Conservation (phyloP, 495 filamentous ascomycete genomes). For the Thermothielavioides terrestris region DNA sequence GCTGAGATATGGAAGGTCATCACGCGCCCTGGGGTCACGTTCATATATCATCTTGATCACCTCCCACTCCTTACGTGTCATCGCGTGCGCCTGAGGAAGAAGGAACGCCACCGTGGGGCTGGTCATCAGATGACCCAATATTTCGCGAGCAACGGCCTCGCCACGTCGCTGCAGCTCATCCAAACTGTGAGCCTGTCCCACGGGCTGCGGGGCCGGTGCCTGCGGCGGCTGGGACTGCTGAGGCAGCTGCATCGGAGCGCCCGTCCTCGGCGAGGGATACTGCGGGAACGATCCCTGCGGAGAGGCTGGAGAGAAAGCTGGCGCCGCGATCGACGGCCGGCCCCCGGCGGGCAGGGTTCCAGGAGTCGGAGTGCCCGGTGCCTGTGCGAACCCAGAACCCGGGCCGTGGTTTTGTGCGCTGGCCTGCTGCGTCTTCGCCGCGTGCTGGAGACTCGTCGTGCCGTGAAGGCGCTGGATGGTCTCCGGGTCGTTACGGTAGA, state of each 20-base stretch:
- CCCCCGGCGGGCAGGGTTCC: conserved; percentile 11
- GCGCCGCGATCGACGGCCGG: conserved; percentile 34
- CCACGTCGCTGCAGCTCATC: conserved; percentile 30
- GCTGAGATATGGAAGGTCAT: conserved; percentile 42
- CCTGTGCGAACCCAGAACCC: neutral
- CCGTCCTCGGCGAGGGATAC: conserved; percentile 24
- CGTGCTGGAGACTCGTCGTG: conserved; percentile 4
- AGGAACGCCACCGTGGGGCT: conserved; percentile 59
- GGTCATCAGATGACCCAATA: conserved; percentile 50
- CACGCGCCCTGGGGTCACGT: conserved; percentile 40
- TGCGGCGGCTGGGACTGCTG: conserved; percentile 20
- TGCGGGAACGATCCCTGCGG: conserved; percentile 35
- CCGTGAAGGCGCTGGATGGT: conserved; percentile 34
- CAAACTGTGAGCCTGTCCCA: conserved; percentile 1
- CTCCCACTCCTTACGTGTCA: conserved; percentile 53
- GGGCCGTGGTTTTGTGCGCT: no score
- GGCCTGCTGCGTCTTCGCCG: conserved; percentile 1
- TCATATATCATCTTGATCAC: conserved; percentile 53
- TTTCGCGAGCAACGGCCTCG: conserved; percentile 43
- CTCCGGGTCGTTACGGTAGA: conserved; percentile 51
- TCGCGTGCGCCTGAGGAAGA: conserved; percentile 54
- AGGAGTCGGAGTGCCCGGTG: conserved; percentile 23
- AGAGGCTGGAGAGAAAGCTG: conserved; percentile 41
- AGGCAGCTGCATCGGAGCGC: conserved; percentile 26
- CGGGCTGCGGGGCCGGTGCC: conserved; percentile 19